These are phyloP conservation scores for Candida gorgasii DNA, from an alignment of 805 yeast genomes.

Conservation along the genomic window DNA sequence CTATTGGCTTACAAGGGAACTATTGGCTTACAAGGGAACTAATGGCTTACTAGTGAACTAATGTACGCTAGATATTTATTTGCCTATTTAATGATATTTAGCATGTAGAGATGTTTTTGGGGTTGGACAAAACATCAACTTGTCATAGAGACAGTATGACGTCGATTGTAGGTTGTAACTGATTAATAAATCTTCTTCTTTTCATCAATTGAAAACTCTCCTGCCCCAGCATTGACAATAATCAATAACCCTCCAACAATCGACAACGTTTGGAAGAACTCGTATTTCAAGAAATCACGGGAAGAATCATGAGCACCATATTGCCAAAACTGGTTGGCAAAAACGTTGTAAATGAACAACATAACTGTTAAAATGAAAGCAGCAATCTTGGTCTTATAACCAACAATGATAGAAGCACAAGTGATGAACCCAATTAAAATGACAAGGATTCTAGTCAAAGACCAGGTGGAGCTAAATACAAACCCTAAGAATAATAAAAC, in stretches of 20 bases:
- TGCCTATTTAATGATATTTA: too few relatives aligned
- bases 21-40: too few relatives aligned
- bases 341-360: conserved; percentile 71
- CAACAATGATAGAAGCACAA: conserved; percentile 80
- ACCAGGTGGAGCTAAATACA: conserved; percentile 74
- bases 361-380: conserved; percentile 71
- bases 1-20: too few relatives aligned
- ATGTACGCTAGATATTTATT: too few relatives aligned
- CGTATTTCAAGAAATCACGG: conserved; percentile 88
- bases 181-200: conserved; percentile 93
- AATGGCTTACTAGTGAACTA: too few relatives aligned
- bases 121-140: too few relatives aligned
- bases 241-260: conserved; percentile 92
- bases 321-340: conserved; percentile 88
- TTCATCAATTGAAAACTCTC: conserved; percentile 88
- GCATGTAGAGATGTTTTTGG: too few relatives aligned
- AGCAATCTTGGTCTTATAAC: conserved; percentile 88
- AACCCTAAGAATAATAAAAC: conserved; percentile 85
- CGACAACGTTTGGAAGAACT: conserved; percentile 90
- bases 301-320: conserved; percentile 67
- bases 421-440: conserved; percentile 69
- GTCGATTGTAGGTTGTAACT: too few relatives aligned
- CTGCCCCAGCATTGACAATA: conserved; percentile 95
- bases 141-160: too few relatives aligned
- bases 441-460: conserved; percentile 59